phyloP scores from a whole-genome alignment of 208 protist species.

The Acanthamoeba lugdunensis region DNA sequence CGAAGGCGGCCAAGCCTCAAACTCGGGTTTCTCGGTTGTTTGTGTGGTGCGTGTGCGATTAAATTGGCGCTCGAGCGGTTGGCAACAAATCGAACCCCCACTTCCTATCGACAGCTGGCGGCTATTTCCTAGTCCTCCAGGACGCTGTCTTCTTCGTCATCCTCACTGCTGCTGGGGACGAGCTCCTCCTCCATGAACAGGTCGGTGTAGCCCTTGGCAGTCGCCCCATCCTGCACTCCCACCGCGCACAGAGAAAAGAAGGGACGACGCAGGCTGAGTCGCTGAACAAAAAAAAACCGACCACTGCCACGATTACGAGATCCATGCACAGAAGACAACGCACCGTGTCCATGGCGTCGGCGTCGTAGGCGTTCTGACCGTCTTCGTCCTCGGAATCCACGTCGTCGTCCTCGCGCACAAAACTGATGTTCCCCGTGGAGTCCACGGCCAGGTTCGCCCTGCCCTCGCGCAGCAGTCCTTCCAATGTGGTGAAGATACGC shows the following conservation, averaged over 20 bases:
- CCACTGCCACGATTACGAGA: neutral
- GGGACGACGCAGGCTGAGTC: no score
- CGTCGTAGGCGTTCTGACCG: neutral
- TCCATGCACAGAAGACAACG: neutral
- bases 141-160: neutral
- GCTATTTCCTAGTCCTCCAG: no score
- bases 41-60: no score
- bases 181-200: conserved; percentile 6
- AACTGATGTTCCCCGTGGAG: neutral
- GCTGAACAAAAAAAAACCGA: neutral
- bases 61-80: no score
- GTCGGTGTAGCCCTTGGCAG: neutral
- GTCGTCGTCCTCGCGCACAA: conserved; percentile 7
- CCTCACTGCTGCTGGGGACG: neutral
- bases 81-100: no score
- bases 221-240: neutral
- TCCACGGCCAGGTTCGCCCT: neutral
- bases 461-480: neutral
- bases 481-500: neutral
- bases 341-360: neutral
- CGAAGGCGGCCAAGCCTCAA: no score
- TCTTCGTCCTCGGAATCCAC: neutral
- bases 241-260: neutral
- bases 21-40: no score
- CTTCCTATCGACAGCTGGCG: no score